Conservation (phyloP, 2,329 filamentous ascomycete species). For the Stromatinia cepivora region DNA sequence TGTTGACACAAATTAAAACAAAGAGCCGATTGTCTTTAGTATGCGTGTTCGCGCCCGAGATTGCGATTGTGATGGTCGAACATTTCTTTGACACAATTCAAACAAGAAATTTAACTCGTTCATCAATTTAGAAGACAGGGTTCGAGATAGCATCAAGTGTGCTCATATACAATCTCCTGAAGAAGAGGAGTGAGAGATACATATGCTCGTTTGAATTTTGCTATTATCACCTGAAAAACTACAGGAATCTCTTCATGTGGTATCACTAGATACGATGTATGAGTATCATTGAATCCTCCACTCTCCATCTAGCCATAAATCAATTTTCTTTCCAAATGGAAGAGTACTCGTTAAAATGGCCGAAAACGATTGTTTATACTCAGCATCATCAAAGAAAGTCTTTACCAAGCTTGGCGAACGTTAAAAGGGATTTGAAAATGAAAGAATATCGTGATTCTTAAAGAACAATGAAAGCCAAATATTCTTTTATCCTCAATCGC, state of each 20-base stretch:
- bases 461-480: background rate
- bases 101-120: background rate
- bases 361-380: conserved; percentile 2
- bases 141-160: background rate
- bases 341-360: conserved; percentile 1
- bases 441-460: conserved; percentile 1
- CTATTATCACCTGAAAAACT: background rate
- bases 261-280: background rate
- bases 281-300: background rate
- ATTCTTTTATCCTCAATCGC: background rate
- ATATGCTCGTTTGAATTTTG: background rate
- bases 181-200: background rate
- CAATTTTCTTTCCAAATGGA: background rate
- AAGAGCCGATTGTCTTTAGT: background rate
- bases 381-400: conserved; percentile 2
- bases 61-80: background rate
- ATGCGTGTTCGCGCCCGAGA: background rate
- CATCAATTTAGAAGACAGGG: background rate
- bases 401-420: background rate
- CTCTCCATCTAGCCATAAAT: background rate
- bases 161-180: background rate
- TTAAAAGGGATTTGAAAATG: background rate
- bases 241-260: background rate
- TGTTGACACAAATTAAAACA: background rate
- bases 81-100: background rate